phyloP scores from a whole-genome alignment of 129 eudicot species.

The Pulicaria dysenterica region DNA sequence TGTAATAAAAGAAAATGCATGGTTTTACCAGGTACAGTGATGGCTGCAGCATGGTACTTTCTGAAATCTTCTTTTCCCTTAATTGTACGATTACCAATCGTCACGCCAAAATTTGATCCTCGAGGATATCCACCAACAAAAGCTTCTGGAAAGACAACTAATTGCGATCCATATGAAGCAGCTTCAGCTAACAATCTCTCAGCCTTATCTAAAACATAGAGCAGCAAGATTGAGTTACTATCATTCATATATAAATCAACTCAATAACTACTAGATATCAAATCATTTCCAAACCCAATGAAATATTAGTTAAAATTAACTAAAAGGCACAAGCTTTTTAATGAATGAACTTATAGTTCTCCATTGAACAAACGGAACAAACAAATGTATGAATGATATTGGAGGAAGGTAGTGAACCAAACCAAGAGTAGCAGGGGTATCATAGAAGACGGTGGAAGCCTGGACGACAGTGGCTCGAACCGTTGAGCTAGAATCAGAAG shows the following conservation, averaged over 20 bases:
- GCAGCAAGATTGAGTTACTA: neutral
- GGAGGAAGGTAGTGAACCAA: constrained; percentile 3
- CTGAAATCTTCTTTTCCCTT: constrained; percentile 93
- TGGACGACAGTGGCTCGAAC: constrained; percentile 95
- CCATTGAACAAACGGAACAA: neutral
- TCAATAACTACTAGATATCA: neutral
- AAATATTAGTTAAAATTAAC: neutral
- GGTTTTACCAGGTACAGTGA: constrained; percentile 83
- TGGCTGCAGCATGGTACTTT: constrained; percentile 89
- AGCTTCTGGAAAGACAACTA: constrained; percentile 98
- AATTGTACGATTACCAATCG: constrained; percentile 74
- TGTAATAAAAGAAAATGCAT: neutral
- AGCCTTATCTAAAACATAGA: constrained; percentile 70
- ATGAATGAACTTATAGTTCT: too few relatives aligned
- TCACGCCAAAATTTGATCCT: constrained; percentile 89
- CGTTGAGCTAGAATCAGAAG: constrained; percentile 60
- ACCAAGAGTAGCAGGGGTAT: constrained; percentile 98
- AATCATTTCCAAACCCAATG: neutral
- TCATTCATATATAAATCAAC: neutral
- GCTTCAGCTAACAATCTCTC: constrained; percentile 96
- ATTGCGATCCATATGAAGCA: constrained; percentile 83
- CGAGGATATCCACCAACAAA: constrained; percentile 99
- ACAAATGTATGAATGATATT: neutral
- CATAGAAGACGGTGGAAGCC: constrained; percentile 95
- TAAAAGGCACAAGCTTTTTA: neutral